Conservation (phyloP, 2,329 filamentous ascomycete species). For the Cladosporium sp. region DNA sequence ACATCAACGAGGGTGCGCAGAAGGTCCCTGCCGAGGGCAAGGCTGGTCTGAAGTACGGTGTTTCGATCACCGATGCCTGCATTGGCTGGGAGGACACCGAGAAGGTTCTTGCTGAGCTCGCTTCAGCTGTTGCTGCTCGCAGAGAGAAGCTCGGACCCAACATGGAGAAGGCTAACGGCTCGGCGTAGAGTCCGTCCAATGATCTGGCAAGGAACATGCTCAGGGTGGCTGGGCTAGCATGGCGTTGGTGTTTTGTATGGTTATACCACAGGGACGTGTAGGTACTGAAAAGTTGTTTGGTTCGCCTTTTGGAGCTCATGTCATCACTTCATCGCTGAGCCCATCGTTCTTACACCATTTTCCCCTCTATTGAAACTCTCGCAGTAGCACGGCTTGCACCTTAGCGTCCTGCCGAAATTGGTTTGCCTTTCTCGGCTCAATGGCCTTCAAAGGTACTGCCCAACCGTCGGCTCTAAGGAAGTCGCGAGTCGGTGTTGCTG, state of each 20-base stretch:
- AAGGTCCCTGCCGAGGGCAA: constrained; percentile 86
- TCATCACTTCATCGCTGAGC: not conserved
- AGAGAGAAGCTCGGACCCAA: constrained; percentile 55
- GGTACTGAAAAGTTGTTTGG: constrained; percentile 14
- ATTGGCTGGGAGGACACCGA: constrained; percentile 90
- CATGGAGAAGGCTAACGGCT: constrained; percentile 34
- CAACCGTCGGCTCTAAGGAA: not conserved
- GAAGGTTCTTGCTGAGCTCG: constrained; percentile 78
- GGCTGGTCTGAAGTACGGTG: constrained; percentile 76
- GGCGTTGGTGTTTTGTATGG: constrained; percentile 19
- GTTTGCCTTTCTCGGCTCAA: not conserved
- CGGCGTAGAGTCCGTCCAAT: constrained; percentile 17
- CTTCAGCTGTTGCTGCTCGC: constrained; percentile 73
- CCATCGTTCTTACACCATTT: not conserved
- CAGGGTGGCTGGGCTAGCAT: not conserved
- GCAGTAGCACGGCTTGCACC: not conserved
- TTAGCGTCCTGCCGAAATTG: not conserved
- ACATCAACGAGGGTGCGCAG: constrained; percentile 79
- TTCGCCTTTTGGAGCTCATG: not conserved
- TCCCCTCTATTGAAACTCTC: not conserved
- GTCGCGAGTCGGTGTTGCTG: not conserved
- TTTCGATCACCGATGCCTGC: constrained; percentile 95
- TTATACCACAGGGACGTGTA: constrained; percentile 18
- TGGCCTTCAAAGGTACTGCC: not conserved
- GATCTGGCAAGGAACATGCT: not conserved